A percentile compares a stretch with the other conserved stretches of the same genome.
Conservation (phyloP, 768 basidiomycete genomes). For the Pholiota microspora region DNA sequence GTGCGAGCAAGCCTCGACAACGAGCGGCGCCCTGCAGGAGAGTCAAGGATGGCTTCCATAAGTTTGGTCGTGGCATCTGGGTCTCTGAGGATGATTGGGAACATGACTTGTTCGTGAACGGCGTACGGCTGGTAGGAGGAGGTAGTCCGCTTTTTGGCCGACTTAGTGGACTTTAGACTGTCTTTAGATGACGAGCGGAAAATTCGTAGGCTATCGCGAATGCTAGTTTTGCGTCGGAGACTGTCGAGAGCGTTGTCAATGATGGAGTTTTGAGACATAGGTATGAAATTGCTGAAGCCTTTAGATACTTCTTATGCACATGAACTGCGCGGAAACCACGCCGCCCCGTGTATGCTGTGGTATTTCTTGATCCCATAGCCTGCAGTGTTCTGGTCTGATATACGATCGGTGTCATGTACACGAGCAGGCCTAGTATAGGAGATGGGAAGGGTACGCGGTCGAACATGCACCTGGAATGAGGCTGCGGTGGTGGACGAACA, state of each 20-base stretch:
- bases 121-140: constrained; percentile 38
- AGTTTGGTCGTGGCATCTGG: constrained; percentile 53
- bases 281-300: constrained; percentile 21
- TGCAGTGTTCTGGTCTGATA: constrained; percentile 21
- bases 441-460: constrained; percentile 10
- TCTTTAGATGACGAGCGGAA: constrained; percentile 21
- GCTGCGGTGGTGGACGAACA: constrained; percentile 17
- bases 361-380: constrained; percentile 23
- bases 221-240: constrained; percentile 30
- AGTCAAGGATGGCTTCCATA: constrained; percentile 45
- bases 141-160: constrained; percentile 20
- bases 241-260: constrained; percentile 35
- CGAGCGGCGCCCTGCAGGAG: constrained; percentile 64
- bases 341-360: constrained; percentile 24
- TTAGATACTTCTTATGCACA: constrained; percentile 33
- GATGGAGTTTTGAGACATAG: constrained; percentile 37
- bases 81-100: constrained; percentile 58
- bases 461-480: constrained; percentile 26
- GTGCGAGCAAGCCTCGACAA: constrained; percentile 73
- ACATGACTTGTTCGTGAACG: constrained; percentile 48
- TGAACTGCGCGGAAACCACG: constrained; percentile 42
- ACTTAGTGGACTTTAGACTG: constrained; percentile 20
- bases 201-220: constrained; percentile 29
- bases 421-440: constrained; percentile 18
- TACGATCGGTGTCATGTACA: constrained; percentile 32